Evolutionary conservation across 257 asterid species (phyloP).

Genomic region (Coffea canephora): DNA sequence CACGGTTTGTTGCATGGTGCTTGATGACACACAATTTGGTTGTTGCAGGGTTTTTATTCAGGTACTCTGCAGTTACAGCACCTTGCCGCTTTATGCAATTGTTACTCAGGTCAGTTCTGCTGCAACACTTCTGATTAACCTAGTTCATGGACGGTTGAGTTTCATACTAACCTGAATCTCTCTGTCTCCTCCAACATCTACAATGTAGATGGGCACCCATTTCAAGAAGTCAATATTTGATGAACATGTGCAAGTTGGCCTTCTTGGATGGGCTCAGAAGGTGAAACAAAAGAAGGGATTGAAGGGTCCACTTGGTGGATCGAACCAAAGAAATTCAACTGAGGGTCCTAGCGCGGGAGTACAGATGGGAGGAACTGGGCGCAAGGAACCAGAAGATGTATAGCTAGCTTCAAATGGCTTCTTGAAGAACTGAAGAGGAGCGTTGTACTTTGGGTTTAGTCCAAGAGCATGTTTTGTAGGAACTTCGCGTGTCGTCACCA

Average conservation of each 20-base stretch:
- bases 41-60: slow-evolving; percentile 71
- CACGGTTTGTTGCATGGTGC: neutral
- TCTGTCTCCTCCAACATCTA: slow-evolving; percentile 1
- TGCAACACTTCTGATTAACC: neutral
- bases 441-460: neutral
- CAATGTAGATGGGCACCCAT: slow-evolving; percentile 82
- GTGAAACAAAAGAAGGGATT: slow-evolving; percentile 55
- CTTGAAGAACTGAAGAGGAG: neutral
- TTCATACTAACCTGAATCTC: neutral
- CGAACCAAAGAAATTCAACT: slow-evolving; percentile 44
- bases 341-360: slow-evolving; percentile 39
- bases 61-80: slow-evolving; percentile 93
- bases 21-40: slow-evolving; percentile 13
- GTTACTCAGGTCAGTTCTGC: slow-evolving; percentile 77
- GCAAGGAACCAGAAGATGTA: slow-evolving; percentile 28
- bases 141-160: neutral
- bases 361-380: slow-evolving; percentile 45
- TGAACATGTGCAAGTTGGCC: slow-evolving; percentile 81
- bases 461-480: neutral
- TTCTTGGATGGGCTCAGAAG: slow-evolving; percentile 84
- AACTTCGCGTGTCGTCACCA: slow-evolving; percentile 2
- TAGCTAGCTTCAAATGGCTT: neutral
- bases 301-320: slow-evolving; percentile 43
- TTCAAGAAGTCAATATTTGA: slow-evolving; percentile 93
- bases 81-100: slow-evolving; percentile 82